A percentile compares a stretch with the other conserved stretches of the same genome.
These are phyloP conservation scores for Podila verticillata DNA, from an alignment of 192 early-diverging fungal genomes.

Conservation along the genomic window DNA sequence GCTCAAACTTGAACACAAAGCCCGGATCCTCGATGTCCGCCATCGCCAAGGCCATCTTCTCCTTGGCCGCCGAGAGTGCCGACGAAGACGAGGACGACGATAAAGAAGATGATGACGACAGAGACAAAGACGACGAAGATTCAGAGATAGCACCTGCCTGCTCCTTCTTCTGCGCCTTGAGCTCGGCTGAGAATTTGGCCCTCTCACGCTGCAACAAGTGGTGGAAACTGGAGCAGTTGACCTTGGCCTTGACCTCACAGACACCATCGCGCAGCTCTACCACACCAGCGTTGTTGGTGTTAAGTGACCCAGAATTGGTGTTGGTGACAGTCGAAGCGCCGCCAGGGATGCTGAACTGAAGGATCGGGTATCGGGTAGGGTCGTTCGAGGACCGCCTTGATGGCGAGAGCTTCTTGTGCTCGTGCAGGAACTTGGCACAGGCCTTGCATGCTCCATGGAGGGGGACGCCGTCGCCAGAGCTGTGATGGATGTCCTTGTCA, in stretches of 20 bases:
- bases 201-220: constrained; percentile 21
- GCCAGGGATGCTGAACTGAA: constrained; percentile 37
- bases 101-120: neutral
- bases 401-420: constrained; percentile 17
- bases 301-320: neutral
- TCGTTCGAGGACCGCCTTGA: constrained; percentile 5
- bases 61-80: neutral
- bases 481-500: neutral
- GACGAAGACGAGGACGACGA: neutral
- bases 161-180: neutral
- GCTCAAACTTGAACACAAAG: constrained; percentile 45
- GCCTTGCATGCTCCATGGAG: constrained; percentile 20
- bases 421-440: constrained; percentile 37
- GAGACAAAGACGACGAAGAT: neutral
- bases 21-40: constrained; percentile 24
- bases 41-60: neutral
- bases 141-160: neutral
- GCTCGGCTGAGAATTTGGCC: neutral
- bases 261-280: constrained; percentile 31
- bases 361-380: constrained; percentile 23
- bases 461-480: constrained; percentile 5
- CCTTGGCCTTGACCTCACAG: constrained; percentile 39
- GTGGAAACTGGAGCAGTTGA: constrained; percentile 43
- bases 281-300: constrained; percentile 17
- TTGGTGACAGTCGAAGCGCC: neutral